Evolutionary conservation across 2,329 filamentous ascomycete genomes (phyloP).

Genomic region (Pseudogymnoascus sp.): DNA sequence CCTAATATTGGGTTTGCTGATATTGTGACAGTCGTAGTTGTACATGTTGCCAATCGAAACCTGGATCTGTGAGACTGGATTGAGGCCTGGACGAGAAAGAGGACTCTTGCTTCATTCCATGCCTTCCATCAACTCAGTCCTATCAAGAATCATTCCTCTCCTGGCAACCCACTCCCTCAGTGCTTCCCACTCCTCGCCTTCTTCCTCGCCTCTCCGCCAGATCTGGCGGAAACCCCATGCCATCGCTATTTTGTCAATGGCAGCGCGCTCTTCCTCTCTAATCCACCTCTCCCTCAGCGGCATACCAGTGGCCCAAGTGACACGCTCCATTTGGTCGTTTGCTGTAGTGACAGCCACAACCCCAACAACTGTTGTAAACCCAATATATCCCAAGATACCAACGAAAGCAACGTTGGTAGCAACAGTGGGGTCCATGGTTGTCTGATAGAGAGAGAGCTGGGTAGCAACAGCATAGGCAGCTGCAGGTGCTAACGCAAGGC

Average conservation of each 20-base stretch:
- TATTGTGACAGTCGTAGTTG: slow-evolving; percentile 1
- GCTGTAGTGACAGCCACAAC: slow-evolving; percentile 75
- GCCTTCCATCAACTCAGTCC: slow-evolving; percentile 82
- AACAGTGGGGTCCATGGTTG: slow-evolving; percentile 65
- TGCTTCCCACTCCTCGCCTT: slow-evolving; percentile 80
- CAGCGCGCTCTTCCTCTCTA: slow-evolving; percentile 80
- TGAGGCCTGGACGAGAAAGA: not conserved
- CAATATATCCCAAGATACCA: slow-evolving; percentile 75
- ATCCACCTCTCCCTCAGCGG: slow-evolving; percentile 76
- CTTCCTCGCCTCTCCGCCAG: slow-evolving; percentile 77
- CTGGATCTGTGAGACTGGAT: not conserved
- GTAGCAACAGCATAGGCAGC: slow-evolving; percentile 64
- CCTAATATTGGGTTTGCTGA: not conserved
- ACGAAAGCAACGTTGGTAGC: slow-evolving; percentile 73
- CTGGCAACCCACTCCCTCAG: slow-evolving; percentile 75
- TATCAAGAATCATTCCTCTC: slow-evolving; percentile 84
- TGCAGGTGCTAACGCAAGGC: slow-evolving; percentile 50
- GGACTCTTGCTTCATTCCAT: slow-evolving; percentile 53
- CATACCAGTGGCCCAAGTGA: slow-evolving; percentile 81
- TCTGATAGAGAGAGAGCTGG: slow-evolving; percentile 58
- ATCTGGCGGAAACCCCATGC: slow-evolving; percentile 87
- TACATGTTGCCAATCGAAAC: not conserved
- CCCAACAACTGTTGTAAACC: slow-evolving; percentile 73
- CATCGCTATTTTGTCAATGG: slow-evolving; percentile 75
- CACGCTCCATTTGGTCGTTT: slow-evolving; percentile 91